Conservation (phyloP, 331 rosid genomes). For the Cydonia oblonga region DNA sequence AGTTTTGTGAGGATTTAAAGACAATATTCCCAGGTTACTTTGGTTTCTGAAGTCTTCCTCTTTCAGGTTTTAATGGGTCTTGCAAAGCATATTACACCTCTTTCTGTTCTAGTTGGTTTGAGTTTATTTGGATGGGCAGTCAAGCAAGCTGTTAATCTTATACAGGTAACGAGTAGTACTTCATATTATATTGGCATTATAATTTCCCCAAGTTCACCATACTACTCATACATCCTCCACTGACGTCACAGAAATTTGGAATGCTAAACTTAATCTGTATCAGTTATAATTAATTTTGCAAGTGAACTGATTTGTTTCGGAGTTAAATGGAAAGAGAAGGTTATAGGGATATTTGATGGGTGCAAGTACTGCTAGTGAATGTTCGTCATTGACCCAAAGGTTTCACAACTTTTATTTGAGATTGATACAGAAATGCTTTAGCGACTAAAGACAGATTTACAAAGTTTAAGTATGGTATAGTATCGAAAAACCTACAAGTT, state of each 20-base stretch:
- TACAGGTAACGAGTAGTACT: conserved; percentile 45
- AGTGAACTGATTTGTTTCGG: neutral
- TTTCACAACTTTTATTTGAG: no score
- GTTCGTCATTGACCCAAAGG: neutral
- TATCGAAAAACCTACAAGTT: neutral
- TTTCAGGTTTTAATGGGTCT: conserved; percentile 57
- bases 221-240: neutral
- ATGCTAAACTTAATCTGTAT: no score
- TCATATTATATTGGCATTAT: neutral
- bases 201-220: neutral
- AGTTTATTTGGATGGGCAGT: conserved; percentile 85
- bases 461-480: no score
- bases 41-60: conserved; percentile 13
- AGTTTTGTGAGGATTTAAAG: neutral
- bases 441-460: no score
- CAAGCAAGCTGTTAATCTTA: conserved; percentile 72
- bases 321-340: neutral
- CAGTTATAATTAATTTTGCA: neutral
- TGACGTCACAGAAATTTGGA: neutral
- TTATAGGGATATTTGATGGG: neutral
- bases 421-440: no score
- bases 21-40: conserved; percentile 4
- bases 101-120: conserved; percentile 43
- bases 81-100: conserved; percentile 30
- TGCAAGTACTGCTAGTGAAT: neutral